Base-by-base conservation (phyloP, 1,139 yeast species). In the Kodamaea anthophila region DNA sequence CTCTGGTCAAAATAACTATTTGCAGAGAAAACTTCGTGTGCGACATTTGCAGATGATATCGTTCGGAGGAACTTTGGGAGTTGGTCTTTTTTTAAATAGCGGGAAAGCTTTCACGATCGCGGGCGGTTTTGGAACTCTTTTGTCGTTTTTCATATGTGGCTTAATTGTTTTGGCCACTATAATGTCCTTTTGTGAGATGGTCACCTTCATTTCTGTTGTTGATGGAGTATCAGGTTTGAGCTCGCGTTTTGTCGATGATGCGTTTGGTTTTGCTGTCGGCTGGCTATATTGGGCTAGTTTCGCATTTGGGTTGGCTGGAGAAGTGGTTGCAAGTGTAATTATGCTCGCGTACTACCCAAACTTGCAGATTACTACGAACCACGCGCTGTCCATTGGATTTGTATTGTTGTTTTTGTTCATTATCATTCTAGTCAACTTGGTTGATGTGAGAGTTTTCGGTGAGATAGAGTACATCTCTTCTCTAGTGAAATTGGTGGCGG, bases 121-220 rank as follows among this genome's bases (percentile, higher is more conserved):
- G 3, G 96, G 96, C 3, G 94, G 95, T 0, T 59, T 85, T 34
- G 95, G 95, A 0, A 73, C 87, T 2, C 51, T 84, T 7, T 46
- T 86, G 3, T 94, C 94, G 2, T 85, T 77, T 46, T 37, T 68
- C 0, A 55, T 84, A 8, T 72, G 85, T 22, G 93, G 93, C 0
- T 46, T 74, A 1, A 65, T 85, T 10, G 87, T 83, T 1, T 53
- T 79, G 24, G 70, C 81, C 3, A 77, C 93, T 2, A 73, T 84
- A 68, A 58, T 78, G 14, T 76, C 88, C 4, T 79, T 84, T 48
- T 84, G 94, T 37, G 96, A 86, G 54, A 81, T 86, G 82, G 86
- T 84, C 8, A 82, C 94, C 0, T 65, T 85, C 39, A 74, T 84
- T 15, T 93, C 95, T 0, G 73, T 83, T 15, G 81, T 84, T 14